phyloP scores from a whole-genome alignment of 1,284 basidiomycete genomes.

The Papiliotrema laurentii region DNA sequence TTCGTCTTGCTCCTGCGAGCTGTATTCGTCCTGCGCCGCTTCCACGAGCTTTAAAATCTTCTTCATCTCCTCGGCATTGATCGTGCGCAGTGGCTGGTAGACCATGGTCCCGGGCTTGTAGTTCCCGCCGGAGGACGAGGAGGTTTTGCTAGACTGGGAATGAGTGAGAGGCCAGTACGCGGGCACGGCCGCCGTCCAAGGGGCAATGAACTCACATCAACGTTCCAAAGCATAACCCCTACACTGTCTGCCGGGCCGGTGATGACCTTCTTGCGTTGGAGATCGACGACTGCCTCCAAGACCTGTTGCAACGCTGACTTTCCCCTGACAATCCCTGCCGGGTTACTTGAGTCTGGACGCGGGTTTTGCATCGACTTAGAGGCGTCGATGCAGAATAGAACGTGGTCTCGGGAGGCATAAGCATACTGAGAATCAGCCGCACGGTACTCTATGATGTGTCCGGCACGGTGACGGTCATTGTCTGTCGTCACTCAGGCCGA shows the following conservation, averaged over 20 bases:
- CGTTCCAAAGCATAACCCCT: slow-evolving; percentile 88
- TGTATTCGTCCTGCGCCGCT: slow-evolving; percentile 29
- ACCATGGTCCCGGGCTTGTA: slow-evolving; percentile 64
- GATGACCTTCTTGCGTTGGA: slow-evolving; percentile 84
- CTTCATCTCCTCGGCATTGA: slow-evolving; percentile 76
- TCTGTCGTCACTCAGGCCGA: too few relatives aligned
- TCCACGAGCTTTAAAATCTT: slow-evolving; percentile 49
- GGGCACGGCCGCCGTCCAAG: too few relatives aligned
- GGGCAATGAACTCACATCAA: slow-evolving; percentile 63
- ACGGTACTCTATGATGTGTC: too few relatives aligned
- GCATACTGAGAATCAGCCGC: too few relatives aligned
- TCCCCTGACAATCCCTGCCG: slow-evolving; percentile 28
- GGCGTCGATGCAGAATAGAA: slow-evolving; percentile 90
- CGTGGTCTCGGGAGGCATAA: slow-evolving; percentile 71
- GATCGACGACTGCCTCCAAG: slow-evolving; percentile 73
- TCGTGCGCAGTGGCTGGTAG: slow-evolving; percentile 68
- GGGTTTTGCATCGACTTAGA: slow-evolving; percentile 80
- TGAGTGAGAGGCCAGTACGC: neutral
- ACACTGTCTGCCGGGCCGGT: slow-evolving; percentile 80
- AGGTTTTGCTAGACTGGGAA: slow-evolving; percentile 32
- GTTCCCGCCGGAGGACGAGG: slow-evolving; percentile 33
- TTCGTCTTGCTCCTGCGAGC: slow-evolving; percentile 15
- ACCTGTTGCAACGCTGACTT: slow-evolving; percentile 54
- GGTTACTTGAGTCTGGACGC: slow-evolving; percentile 50
- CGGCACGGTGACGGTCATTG: too few relatives aligned